Evolutionary conservation across 768 basidiomycete species (phyloP), one percentile per base, ranked within the genome.

Genomic region (Serendipita sp.): DNA sequence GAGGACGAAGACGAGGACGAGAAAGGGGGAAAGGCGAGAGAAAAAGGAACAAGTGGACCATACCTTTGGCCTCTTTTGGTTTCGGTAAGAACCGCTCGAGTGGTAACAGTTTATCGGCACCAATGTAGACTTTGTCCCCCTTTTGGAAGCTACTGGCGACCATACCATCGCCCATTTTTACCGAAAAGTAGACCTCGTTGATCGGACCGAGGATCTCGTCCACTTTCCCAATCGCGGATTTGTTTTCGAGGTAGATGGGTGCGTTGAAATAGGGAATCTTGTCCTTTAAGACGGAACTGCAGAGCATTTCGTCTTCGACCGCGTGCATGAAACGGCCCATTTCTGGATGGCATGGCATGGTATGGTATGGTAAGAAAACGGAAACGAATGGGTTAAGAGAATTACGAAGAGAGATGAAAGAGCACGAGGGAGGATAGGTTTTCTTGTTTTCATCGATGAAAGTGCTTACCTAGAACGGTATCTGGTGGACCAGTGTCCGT

Each of bases 121-220:
- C 90, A 72, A 99, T 97, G 74, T 90, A 99, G 48, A 99, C 90
- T 73, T 95, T 97, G 78, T 99, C 96, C 51, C 96, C 96, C 71
- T 88, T 90, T 77, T 95, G 89, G 77, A 99, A 99, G 73, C 90
- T 92, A 69, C 78, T 86, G 5, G 96, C 94, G 56, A 94, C 84
- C 86, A 98, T 92, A 37, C 96, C 96, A 65, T 89, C 86, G 18
- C 86, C 83, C 88, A 97, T 96, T 79, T 98, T 99, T 68, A 99
- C 82, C 2, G 93, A 94, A 72, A 99, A 98, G 76, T 85, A 98
- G 66, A 98, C 93, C 73, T 98, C 92, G 73, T 96, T 99, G 74
- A 99, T 94, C 15, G 96, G 95, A 2, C 96, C 96, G n/a, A 99
- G 82, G 69, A 99, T 98, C 75, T 99, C 96, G 75, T 99, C 96